These are phyloP conservation scores for Farysia itapuensis DNA, from an alignment of 1,284 basidiomycete genomes.

Conservation along the genomic window DNA sequence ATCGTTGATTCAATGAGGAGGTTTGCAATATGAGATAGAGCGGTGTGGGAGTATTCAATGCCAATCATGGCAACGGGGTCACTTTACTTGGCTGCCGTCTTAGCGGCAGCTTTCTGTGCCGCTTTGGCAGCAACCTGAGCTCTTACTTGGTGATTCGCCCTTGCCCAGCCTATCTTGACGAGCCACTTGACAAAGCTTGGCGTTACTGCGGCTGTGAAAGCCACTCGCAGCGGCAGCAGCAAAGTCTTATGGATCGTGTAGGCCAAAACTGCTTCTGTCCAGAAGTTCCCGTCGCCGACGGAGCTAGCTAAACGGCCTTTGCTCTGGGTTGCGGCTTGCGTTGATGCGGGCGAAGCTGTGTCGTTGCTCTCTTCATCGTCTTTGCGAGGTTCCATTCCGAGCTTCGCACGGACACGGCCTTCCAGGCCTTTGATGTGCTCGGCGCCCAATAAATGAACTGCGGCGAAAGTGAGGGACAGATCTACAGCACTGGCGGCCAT, in stretches of 20 bases:
- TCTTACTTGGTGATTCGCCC: constrained; percentile 32
- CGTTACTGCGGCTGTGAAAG: constrained; percentile 82
- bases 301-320: not conserved
- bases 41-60: too few species aligned
- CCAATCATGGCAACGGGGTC: too few species aligned
- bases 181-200: constrained; percentile 71
- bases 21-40: too few species aligned
- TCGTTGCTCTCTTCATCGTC: not conserved
- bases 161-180: constrained; percentile 48
- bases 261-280: constrained; percentile 87
- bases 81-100: too few species aligned
- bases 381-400: constrained; percentile 51
- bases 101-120: constrained; percentile 16
- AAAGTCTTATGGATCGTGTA: constrained; percentile 95
- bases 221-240: constrained; percentile 85
- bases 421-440: constrained; percentile 79
- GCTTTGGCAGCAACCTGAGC: constrained; percentile 16
- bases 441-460: constrained; percentile 83
- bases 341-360: not conserved
- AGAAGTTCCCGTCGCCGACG: constrained; percentile 62
- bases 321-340: not conserved
- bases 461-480: constrained; percentile 71
- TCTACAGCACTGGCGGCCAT: constrained; percentile 42
- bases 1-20: too few species aligned
- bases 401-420: constrained; percentile 62